phyloP scores from a whole-genome alignment of 2,329 filamentous ascomycete genomes.

The Raffaelea deltoideospora region DNA sequence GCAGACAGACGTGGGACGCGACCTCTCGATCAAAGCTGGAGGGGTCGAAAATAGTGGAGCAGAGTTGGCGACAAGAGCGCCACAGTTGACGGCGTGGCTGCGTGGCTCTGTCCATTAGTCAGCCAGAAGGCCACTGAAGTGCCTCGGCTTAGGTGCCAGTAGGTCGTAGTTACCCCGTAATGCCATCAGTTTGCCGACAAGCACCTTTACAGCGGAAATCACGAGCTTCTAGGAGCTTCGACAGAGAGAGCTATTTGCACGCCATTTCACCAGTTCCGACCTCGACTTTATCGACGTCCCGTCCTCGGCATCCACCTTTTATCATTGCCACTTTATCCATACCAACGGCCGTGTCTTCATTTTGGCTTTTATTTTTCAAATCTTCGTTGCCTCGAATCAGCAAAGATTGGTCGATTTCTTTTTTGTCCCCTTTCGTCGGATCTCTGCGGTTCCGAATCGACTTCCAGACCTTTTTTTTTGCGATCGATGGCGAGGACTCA shows the following conservation, averaged over 20 bases:
- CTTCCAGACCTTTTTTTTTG: background rate
- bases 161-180: too few relatives aligned
- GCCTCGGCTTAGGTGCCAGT: too few relatives aligned
- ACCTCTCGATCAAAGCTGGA: too few relatives aligned
- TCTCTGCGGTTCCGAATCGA: background rate
- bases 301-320: background rate
- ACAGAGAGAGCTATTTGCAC: background rate
- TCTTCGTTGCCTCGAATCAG: background rate
- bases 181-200: too few relatives aligned
- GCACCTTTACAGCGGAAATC: too few relatives aligned
- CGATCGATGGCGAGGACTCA: slow-evolving; percentile 18
- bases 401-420: background rate
- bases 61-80: too few relatives aligned
- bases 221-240: slow-evolving; percentile 1
- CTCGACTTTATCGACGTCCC: background rate
- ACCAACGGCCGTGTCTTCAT: background rate
- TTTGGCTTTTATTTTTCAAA: background rate
- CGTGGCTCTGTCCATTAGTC: too few relatives aligned
- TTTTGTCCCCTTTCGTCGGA: background rate
- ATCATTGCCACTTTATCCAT: background rate
- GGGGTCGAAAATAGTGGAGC: too few relatives aligned
- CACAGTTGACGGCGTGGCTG: too few relatives aligned
- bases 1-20: too few relatives aligned
- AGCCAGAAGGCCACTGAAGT: too few relatives aligned
- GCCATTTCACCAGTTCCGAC: too few relatives aligned